Percentiles rank a stretch among this genome's conserved stretches.
phyloP scores from a whole-genome alignment of 768 basidiomycete genomes.

The Mycena chlorophos region DNA sequence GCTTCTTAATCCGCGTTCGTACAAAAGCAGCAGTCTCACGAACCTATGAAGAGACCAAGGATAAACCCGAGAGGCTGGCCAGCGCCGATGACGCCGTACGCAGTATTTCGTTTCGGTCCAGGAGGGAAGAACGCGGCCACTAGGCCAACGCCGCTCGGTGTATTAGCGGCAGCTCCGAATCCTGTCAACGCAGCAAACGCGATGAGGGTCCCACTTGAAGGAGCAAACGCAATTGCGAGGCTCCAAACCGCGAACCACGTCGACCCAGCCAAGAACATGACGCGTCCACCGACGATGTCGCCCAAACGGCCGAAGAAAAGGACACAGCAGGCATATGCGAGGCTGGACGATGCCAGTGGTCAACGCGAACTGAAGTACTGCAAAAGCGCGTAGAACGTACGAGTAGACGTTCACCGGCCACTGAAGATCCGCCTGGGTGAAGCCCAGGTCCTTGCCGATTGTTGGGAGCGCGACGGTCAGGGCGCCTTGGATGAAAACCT shows the following conservation, averaged over 20 bases:
- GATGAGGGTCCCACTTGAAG: conserved; percentile 29
- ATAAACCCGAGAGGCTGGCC: conserved; percentile 37
- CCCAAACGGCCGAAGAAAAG: conserved; percentile 28
- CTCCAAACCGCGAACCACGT: conserved; percentile 36
- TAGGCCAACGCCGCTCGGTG: conserved; percentile 30
- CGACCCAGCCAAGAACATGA: conserved; percentile 33
- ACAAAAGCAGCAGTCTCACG: background rate
- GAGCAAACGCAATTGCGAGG: conserved; percentile 31
- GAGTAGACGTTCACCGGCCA: conserved; percentile 29
- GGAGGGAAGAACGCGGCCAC: conserved; percentile 32
- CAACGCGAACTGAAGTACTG: too few species aligned
- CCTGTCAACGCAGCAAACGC: conserved; percentile 34
- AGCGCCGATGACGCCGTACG: conserved; percentile 35
- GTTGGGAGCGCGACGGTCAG: conserved; percentile 30
- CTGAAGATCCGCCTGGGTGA: conserved; percentile 26
- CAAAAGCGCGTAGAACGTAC: conserved; percentile 22
- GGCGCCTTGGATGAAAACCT: conserved; percentile 28
- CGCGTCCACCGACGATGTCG: conserved; percentile 26
- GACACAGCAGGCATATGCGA: conserved; percentile 26
- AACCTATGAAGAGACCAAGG: conserved; percentile 34
- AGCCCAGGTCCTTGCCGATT: conserved; percentile 27
- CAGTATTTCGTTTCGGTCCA: conserved; percentile 33
- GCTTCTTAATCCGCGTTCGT: background rate
- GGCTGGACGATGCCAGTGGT: conserved; percentile 11
- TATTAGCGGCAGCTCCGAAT: conserved; percentile 36